Evolutionary conservation across 2,329 filamentous ascomycete genomes (phyloP).

Genomic region (Diplodia mutila): DNA sequence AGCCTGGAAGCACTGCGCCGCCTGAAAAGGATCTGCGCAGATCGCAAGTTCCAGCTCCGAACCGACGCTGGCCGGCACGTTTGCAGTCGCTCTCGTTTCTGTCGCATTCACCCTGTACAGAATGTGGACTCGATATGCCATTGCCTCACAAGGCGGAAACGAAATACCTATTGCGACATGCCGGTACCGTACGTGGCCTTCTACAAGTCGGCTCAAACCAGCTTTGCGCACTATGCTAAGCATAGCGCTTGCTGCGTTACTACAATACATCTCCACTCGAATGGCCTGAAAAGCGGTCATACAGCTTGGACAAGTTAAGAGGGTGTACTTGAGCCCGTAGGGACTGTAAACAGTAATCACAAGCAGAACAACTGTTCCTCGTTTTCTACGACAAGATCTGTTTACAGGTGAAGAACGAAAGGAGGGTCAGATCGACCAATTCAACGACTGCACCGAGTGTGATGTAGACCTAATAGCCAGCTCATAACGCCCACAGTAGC

Average conservation of each 20-base stretch:
- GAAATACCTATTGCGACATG: neutral
- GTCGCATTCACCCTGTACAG: neutral
- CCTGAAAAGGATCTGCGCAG: slow-evolving; percentile 6
- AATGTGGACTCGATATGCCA: neutral
- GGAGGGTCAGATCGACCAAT: neutral
- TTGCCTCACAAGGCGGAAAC: neutral
- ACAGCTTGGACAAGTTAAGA: neutral
- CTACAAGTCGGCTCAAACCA: neutral
- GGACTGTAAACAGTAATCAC: neutral
- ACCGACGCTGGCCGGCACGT: neutral
- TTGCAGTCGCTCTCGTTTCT: neutral
- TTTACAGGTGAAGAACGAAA: neutral
- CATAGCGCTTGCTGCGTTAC: neutral
- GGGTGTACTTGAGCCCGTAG: neutral
- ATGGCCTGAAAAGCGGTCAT: neutral
- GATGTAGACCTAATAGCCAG: neutral
- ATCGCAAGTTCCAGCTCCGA: neutral
- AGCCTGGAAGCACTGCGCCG: neutral
- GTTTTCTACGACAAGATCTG: neutral
- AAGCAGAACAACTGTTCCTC: neutral
- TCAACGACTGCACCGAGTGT: neutral
- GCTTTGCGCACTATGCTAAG: neutral
- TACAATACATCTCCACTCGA: neutral
- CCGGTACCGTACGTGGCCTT: neutral
- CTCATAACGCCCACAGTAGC: neutral